Conservation (phyloP, 495 filamentous ascomycete genomes). For the Lasiosphaeris hirsuta region DNA sequence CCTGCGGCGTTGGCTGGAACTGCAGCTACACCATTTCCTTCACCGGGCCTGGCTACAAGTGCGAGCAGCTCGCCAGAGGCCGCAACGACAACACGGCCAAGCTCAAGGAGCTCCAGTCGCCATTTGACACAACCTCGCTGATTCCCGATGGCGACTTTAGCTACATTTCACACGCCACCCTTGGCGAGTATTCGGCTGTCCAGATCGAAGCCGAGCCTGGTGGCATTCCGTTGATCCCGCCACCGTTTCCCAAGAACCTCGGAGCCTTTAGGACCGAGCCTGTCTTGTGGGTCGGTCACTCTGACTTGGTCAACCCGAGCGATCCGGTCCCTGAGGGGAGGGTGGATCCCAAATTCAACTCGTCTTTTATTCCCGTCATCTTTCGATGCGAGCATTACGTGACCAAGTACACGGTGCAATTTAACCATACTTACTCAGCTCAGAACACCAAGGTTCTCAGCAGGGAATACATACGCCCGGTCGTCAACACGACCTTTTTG, state of each 20-base stretch:
- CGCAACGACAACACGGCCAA: conserved; percentile 12
- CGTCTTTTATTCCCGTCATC: conserved; percentile 18
- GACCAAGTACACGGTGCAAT: conserved; percentile 25
- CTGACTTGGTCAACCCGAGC: neutral
- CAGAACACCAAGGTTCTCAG: conserved; percentile 20
- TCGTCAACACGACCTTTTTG: conserved; percentile 23
- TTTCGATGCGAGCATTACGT: conserved; percentile 28
- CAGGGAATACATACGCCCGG: conserved; percentile 13
- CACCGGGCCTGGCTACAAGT: conserved; percentile 28
- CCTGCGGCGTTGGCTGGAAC: conserved; percentile 30
- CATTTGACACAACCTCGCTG: conserved; percentile 21
- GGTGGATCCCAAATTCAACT: conserved; percentile 7
- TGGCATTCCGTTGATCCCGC: conserved; percentile 2
- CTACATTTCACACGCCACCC: conserved; percentile 20
- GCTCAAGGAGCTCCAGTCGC: conserved; percentile 15
- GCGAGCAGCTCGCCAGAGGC: conserved; percentile 19
- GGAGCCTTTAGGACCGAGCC: conserved; percentile 29
- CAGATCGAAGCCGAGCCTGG: conserved; percentile 17
- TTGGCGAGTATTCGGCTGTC: conserved; percentile 21
- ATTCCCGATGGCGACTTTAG: conserved; percentile 20
- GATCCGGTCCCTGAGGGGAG: conserved; percentile 6
- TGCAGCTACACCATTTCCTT: conserved; percentile 30
- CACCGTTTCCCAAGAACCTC: conserved; percentile 22
- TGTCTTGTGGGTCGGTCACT: conserved; percentile 25
- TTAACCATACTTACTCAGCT: conserved; percentile 25